Conservation (phyloP, 2,329 filamentous ascomycete species). For the Colletotrichum sp. region DNA sequence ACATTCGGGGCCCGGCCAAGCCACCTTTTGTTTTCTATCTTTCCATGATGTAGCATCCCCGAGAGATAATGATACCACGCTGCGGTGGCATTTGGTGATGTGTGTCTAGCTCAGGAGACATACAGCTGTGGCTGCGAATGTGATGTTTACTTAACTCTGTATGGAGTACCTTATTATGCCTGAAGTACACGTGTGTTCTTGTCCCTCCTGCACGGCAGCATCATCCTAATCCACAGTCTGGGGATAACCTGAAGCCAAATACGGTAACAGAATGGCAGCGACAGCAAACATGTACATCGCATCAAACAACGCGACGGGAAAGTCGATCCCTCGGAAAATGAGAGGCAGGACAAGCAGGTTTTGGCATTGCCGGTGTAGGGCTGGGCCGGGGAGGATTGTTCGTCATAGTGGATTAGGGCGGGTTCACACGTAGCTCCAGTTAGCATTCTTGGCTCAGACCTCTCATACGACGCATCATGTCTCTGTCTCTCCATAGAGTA, state of each 20-base stretch:
- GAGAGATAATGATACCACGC: background rate
- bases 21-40: background rate
- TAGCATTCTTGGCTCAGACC: background rate
- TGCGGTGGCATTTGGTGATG: background rate
- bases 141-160: background rate
- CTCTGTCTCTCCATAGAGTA: background rate
- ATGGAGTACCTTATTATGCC: background rate
- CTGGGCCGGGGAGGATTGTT: background rate
- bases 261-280: background rate
- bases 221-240: background rate
- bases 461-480: background rate
- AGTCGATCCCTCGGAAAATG: background rate
- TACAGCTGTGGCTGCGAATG: background rate
- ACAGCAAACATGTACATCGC: background rate
- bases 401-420: conserved; percentile 14
- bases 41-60: background rate
- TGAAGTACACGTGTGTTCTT: background rate
- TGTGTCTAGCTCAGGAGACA: background rate
- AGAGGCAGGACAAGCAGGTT: background rate
- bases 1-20: conserved; percentile 1
- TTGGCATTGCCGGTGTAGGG: background rate
- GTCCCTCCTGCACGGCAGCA: conserved; percentile 3
- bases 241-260: background rate
- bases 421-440: conserved; percentile 4
- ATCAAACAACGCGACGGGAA: background rate